Conservation (phyloP, 176 grass and related monocot species). For the Triticum urartu region DNA sequence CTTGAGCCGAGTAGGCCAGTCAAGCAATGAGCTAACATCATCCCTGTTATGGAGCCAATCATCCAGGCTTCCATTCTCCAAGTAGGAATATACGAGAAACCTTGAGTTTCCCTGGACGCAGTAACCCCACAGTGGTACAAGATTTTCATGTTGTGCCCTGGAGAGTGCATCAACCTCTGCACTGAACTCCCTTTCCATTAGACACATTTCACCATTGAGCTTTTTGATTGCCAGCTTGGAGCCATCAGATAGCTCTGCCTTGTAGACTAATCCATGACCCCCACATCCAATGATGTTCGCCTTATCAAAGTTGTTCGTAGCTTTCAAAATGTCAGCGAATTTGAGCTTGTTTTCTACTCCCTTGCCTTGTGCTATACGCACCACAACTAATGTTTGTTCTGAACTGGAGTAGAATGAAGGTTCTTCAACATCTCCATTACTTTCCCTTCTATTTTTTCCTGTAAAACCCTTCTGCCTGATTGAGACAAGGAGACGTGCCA, state of each 20-base stretch:
- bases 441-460: neutral
- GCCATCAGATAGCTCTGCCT: conserved; percentile 34
- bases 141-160: conserved; percentile 46
- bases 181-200: conserved; percentile 49
- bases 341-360: conserved; percentile 15
- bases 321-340: conserved; percentile 37
- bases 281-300: conserved; percentile 50
- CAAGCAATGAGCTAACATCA: conserved; percentile 35
- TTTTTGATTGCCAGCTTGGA: conserved; percentile 50
- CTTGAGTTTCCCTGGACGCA: conserved; percentile 37
- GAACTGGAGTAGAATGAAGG: neutral
- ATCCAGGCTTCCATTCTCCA: conserved; percentile 73
- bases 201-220: conserved; percentile 39
- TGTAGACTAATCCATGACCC: conserved; percentile 61
- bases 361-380: neutral
- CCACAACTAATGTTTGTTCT: neutral
- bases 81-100: conserved; percentile 52
- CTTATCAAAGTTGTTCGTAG: conserved; percentile 56
- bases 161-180: conserved; percentile 56
- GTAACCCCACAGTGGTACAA: conserved; percentile 51
- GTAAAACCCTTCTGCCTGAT: neutral
- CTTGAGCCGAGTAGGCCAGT: conserved; percentile 48
- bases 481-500: neutral
- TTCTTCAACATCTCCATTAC: neutral
- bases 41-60: conserved; percentile 71